A percentile compares a stretch with the other conserved stretches of the same genome.
phyloP scores from a whole-genome alignment of 2,329 filamentous ascomycete genomes.

The Phaeomoniella chlamydospora region DNA sequence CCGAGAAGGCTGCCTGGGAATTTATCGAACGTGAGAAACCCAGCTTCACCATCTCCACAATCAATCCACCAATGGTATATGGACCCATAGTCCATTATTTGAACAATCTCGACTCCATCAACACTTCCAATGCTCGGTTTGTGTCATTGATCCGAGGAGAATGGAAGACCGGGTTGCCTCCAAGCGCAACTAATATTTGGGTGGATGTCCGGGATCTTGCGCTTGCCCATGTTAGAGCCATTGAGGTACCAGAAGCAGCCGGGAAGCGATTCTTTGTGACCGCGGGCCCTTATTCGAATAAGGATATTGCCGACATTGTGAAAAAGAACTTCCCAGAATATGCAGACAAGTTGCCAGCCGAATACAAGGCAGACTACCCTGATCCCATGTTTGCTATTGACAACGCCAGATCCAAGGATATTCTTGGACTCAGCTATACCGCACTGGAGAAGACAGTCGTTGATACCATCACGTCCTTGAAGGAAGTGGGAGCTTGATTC shows the following conservation, averaged over 20 bases:
- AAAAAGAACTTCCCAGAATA: slow-evolving; percentile 26
- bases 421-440: slow-evolving; percentile 25
- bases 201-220: slow-evolving; percentile 37
- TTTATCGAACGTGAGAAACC: slow-evolving; percentile 42
- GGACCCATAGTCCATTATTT: slow-evolving; percentile 52
- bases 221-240: slow-evolving; percentile 30
- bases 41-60: slow-evolving; percentile 44
- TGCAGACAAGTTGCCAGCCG: slow-evolving; percentile 23
- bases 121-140: slow-evolving; percentile 59
- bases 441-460: slow-evolving; percentile 21
- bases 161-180: slow-evolving; percentile 40
- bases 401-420: slow-evolving; percentile 23
- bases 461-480: slow-evolving; percentile 17
- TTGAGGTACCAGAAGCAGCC: slow-evolving; percentile 29
- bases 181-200: slow-evolving; percentile 45
- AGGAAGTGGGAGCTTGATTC: slow-evolving; percentile 1
- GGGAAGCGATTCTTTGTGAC: slow-evolving; percentile 30
- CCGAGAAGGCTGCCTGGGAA: slow-evolving; percentile 53
- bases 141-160: slow-evolving; percentile 41
- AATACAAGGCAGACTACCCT: slow-evolving; percentile 17
- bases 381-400: slow-evolving; percentile 18
- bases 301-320: slow-evolving; percentile 24
- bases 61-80: slow-evolving; percentile 49
- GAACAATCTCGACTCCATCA: slow-evolving; percentile 47
- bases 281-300: slow-evolving; percentile 25